These are phyloP conservation scores for Xylaria flabelliformis DNA, from an alignment of 495 filamentous ascomycete genomes.

Conservation along the genomic window DNA sequence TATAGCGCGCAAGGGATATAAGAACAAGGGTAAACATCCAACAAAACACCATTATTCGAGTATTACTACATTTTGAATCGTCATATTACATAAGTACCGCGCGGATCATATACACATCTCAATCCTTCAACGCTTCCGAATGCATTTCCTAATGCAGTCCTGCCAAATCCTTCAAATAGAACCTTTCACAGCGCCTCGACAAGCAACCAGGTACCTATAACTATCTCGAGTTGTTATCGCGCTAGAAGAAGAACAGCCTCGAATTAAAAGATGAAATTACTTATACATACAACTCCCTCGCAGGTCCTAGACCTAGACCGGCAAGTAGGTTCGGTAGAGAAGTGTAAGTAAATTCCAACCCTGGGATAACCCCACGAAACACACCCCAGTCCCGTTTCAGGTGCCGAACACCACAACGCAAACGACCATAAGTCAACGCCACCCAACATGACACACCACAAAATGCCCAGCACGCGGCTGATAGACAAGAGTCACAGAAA, in stretches of 20 bases:
- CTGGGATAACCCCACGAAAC: slow-evolving; percentile 14
- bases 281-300: background rate
- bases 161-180: background rate
- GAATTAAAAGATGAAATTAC: no score
- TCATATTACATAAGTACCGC: background rate
- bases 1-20: background rate
- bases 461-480: background rate
- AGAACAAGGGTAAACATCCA: background rate
- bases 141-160: background rate
- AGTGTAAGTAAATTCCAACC: background rate
- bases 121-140: slow-evolving; percentile 6
- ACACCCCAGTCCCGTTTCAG: slow-evolving; percentile 18
- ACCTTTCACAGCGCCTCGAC: background rate
- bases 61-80: background rate
- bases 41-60: background rate
- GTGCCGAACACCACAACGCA: slow-evolving; percentile 12
- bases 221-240: no score
- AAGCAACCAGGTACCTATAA: no score
- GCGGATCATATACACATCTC: background rate
- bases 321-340: background rate
- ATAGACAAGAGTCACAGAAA: background rate
- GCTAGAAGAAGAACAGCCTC: no score
- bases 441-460: slow-evolving; percentile 1
- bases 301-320: background rate
- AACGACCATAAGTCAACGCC: background rate